These are phyloP conservation scores for Fomitopsis pinicola DNA, from an alignment of 1,284 basidiomycete species.

Conservation along the genomic window DNA sequence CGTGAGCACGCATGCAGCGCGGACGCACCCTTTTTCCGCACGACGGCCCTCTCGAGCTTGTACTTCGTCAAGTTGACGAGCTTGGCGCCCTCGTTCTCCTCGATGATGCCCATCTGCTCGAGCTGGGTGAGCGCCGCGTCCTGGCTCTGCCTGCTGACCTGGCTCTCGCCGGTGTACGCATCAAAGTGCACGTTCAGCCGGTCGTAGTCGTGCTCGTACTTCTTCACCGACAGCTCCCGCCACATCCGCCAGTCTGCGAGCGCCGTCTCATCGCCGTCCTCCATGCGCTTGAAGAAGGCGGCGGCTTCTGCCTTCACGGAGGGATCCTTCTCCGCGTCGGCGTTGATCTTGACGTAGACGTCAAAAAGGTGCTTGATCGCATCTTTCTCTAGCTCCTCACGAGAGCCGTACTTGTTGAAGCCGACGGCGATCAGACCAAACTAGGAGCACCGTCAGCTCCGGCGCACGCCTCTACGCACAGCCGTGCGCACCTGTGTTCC, in stretches of 20 bases:
- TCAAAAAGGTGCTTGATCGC: conserved; percentile 95
- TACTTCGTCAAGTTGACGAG: conserved; percentile 83
- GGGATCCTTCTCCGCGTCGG: conserved; percentile 72
- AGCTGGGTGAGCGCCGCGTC: conserved; percentile 63
- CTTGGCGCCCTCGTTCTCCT: conserved; percentile 70
- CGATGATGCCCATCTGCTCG: conserved; percentile 46
- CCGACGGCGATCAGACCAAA: conserved; percentile 90
- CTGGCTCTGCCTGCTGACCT: conserved; percentile 80
- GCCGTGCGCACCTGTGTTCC: conserved; percentile 71
- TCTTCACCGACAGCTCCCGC: conserved; percentile 89
- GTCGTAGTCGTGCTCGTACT: conserved; percentile 89
- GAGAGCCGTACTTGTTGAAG: conserved; percentile 88
- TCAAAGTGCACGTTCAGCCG: conserved; percentile 93
- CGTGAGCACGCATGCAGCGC: not conserved
- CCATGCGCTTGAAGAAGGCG: conserved; percentile 94
- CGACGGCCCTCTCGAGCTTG: conserved; percentile 89
- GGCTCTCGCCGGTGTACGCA: conserved; percentile 91
- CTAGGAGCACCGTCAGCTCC: conserved; percentile 27
- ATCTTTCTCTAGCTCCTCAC: conserved; percentile 81
- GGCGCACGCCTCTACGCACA: not conserved
- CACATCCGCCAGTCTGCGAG: conserved; percentile 90
- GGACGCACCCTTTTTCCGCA: conserved; percentile 77
- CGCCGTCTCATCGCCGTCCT: conserved; percentile 84
- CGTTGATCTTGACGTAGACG: conserved; percentile 93
- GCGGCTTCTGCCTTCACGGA: conserved; percentile 83